phyloP scores from a whole-genome alignment of 2,329 filamentous ascomycete species.

The Neopestalotiopsis rosae region DNA sequence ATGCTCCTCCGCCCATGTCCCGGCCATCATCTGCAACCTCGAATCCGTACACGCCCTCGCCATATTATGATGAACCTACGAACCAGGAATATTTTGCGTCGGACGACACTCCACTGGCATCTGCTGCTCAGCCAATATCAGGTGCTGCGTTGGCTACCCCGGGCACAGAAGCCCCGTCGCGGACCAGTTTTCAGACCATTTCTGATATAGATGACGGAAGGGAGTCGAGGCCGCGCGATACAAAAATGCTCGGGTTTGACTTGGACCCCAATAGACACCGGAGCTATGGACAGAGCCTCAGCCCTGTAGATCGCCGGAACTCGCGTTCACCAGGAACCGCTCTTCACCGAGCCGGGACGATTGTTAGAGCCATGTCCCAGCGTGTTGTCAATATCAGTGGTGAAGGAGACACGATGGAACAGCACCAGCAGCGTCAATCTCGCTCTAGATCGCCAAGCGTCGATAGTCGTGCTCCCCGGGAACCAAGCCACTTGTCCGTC shows the following conservation, averaged over 20 bases:
- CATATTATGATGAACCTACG: slow-evolving; percentile 48
- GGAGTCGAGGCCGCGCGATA: slow-evolving; percentile 52
- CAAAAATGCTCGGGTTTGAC: slow-evolving; percentile 59
- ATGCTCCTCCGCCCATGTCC: slow-evolving; percentile 35
- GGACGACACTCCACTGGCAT: slow-evolving; percentile 63
- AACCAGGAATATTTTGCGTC: slow-evolving; percentile 55
- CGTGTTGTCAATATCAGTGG: slow-evolving; percentile 97
- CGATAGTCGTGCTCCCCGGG: slow-evolving; percentile 55
- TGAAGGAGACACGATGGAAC: slow-evolving; percentile 83
- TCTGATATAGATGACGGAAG: slow-evolving; percentile 60
- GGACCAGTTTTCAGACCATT: slow-evolving; percentile 64
- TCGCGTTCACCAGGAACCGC: slow-evolving; percentile 69
- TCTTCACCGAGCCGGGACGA: slow-evolving; percentile 73
- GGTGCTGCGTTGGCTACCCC: slow-evolving; percentile 51
- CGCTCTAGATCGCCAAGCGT: slow-evolving; percentile 61
- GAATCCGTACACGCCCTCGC: slow-evolving; percentile 40
- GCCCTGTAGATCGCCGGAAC: slow-evolving; percentile 55
- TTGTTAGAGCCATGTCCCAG: slow-evolving; percentile 88
- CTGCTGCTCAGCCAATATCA: slow-evolving; percentile 60
- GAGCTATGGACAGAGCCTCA: slow-evolving; percentile 63
- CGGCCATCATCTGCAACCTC: slow-evolving; percentile 31
- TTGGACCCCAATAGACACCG: slow-evolving; percentile 65
- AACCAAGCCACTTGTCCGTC: slow-evolving; percentile 47
- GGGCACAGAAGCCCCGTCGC: slow-evolving; percentile 45
- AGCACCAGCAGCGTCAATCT: slow-evolving; percentile 67